Percentiles rank a stretch among this genome's conserved stretches.
phyloP scores from a whole-genome alignment of 2,329 filamentous ascomycete species.

The Pseudopithomyces maydicus region DNA sequence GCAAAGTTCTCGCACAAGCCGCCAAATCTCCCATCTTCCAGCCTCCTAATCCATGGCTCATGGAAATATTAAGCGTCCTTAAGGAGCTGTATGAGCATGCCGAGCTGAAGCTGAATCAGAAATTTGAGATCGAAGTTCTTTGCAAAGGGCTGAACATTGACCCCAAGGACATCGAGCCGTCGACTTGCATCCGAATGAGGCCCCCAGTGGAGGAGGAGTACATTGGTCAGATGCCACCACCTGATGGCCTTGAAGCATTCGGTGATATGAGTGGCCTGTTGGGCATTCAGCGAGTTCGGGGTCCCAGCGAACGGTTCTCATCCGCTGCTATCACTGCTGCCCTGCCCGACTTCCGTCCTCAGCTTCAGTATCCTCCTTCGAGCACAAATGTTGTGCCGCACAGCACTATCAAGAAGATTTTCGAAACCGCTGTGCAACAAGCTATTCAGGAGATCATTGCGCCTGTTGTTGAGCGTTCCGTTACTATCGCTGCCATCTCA shows the following conservation, averaged over 20 bases:
- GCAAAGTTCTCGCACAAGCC: slow-evolving; percentile 89
- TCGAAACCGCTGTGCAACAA: slow-evolving; percentile 82
- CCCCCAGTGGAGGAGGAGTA: slow-evolving; percentile 66
- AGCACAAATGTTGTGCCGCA: slow-evolving; percentile 73
- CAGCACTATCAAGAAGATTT: slow-evolving; percentile 71
- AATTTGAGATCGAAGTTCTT: slow-evolving; percentile 97
- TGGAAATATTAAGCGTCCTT: slow-evolving; percentile 90
- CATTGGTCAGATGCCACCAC: slow-evolving; percentile 56
- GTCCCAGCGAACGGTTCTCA: slow-evolving; percentile 74
- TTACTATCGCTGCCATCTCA: slow-evolving; percentile 96
- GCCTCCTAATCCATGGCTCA: slow-evolving; percentile 95
- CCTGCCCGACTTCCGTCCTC: slow-evolving; percentile 80
- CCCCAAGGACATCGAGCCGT: slow-evolving; percentile 87
- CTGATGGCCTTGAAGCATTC: slow-evolving; percentile 77
- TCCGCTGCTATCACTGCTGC: slow-evolving; percentile 77
- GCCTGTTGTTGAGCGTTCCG: slow-evolving; percentile 94
- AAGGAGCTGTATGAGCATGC: slow-evolving; percentile 93
- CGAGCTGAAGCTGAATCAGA: slow-evolving; percentile 93
- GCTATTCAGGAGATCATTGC: slow-evolving; percentile 96
- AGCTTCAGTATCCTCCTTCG: slow-evolving; percentile 75
- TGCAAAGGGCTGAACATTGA: slow-evolving; percentile 93
- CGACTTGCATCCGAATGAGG: slow-evolving; percentile 82
- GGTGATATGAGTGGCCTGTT: slow-evolving; percentile 67
- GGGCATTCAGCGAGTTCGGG: slow-evolving; percentile 67
- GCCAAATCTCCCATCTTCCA: slow-evolving; percentile 85